Evolutionary conservation across 1,284 basidiomycete genomes (phyloP), one percentile per base, ranked within the genome.

Genomic region (Ustilago cynodontis): DNA sequence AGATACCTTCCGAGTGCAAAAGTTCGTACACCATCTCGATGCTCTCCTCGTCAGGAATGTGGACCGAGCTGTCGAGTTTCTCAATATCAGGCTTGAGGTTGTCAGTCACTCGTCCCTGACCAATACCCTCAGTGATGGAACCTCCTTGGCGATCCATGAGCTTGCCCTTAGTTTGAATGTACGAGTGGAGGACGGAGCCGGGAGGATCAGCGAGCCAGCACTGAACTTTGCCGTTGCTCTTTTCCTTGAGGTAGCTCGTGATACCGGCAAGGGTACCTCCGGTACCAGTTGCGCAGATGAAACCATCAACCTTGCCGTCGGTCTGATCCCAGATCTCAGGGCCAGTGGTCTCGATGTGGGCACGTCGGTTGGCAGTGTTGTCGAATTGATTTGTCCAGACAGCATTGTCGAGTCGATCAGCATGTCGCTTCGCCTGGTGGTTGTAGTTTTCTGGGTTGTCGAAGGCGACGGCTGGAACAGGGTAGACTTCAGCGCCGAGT

Each of bases 321-420:
- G 92, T 95, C 87, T 98, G 96, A 59, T 91, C 90, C 94, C 95
- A 98, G 69, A 99, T 95, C 87, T 99, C 97, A 0, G 96, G 97
- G 1, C 95, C 96, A 4, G 96, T 99, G 10, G 94, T 91, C 59
- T 90, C 86, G 86, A 97, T 96, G 86, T 99, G 96, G 18, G 92
- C 92, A 41, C 91, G 87, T 16, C 96, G 91, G 86, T 99, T 99
- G 61, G 87, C 87, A 16, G 93, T 93, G 87, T 98, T 98, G 88
- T 98, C 95, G 85, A 98, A 98, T 87, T 99, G 96, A 88, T 99
- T 92, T n/a, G 95, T 98, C 96, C 97, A 99, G 67, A 98, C 91
- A 22, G 95, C 93, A 84, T 98, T 98, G n/a, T 91, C 90, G 35
- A 92, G 88, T n/a, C 88, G 87, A 60, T 91, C 90, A 51, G 96